Evolutionary conservation across 306 rosid genomes (phyloP), one percentile per base, ranked within the genome.

Genomic region (Ziziphus jujuba): DNA sequence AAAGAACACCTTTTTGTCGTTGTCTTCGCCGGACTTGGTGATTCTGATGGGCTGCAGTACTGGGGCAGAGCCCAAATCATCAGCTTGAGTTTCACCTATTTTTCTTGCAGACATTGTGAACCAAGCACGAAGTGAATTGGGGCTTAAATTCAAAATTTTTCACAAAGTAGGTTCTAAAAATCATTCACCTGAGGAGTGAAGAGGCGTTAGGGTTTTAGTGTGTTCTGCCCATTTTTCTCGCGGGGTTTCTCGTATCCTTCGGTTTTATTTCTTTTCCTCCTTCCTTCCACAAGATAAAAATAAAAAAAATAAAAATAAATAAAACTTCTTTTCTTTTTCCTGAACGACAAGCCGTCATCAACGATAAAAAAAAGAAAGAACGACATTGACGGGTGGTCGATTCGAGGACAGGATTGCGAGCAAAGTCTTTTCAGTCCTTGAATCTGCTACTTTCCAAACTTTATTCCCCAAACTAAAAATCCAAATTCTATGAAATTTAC

Each of bases 31-130:
- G 47, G 98, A 70, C 51, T 77, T 57, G 16, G 89, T 70, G 38
- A 78, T 82, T 82, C 78, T 84, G 63, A 86, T 86, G 16, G 91
- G 92, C 69, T 87, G 85, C 8, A 81, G 82, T 40, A 80, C 79
- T 20, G 82, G 66, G n/a, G 82, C 85, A 63, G 97, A 78, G 69
- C 80, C 75, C 24, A 80, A 93, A 55, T 86, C 97, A 65, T 87
- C 95, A 23, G 85, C 44, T 35, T 57, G 84, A 40, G 76, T 53
- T 58, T 92, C 96, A 21, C 67, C 91, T 73, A 71, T 84, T 79
- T 87, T 81, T 59, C 86, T 75, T 13, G 61, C 72, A 34, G 95
- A 78, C 72, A 81, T 84, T 34, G 64, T 72, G 67, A 48, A 52
- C 67, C 17, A 33, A 13, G 8, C 25, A 54, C 14, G 34, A 38